Evolutionary conservation across 345 rosid species (phyloP).

Genomic region (Hibiscus tridactylites): DNA sequence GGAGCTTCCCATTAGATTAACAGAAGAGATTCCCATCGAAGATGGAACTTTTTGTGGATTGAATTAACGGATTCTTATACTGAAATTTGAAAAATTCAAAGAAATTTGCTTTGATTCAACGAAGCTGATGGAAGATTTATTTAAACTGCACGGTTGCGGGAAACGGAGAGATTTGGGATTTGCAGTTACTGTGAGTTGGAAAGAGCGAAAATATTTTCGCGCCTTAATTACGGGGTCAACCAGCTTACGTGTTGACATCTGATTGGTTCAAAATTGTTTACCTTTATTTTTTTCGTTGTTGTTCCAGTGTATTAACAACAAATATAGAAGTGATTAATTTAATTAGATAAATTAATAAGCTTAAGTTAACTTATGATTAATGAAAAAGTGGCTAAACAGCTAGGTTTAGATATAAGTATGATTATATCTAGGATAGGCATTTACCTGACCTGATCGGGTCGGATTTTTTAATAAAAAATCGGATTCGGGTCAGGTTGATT

Average conservation of each 20-base stretch:
- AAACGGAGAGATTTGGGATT: background rate
- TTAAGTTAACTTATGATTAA: background rate
- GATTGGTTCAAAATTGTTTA: background rate
- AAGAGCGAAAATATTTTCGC: background rate
- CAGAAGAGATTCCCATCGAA: background rate
- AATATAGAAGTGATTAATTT: background rate
- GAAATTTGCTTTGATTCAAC: background rate
- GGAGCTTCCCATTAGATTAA: background rate
- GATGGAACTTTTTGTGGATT: background rate
- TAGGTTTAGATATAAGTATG: no score
- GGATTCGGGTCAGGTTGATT: no score
- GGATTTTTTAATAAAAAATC: no score
- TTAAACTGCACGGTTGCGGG: background rate
- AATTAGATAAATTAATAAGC: background rate
- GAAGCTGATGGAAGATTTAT: background rate
- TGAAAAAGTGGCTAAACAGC: background rate
- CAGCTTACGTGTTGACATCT: background rate
- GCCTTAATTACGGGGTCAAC: background rate
- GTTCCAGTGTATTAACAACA: background rate
- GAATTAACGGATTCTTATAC: background rate
- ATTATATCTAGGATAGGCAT: no score
- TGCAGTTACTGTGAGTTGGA: background rate
- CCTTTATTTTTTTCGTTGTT: background rate
- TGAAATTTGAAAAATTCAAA: background rate
- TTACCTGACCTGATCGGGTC: no score